These are phyloP conservation scores for Papilionanthe hybrid DNA, from an alignment of 116 monocot species.

Conservation along the genomic window DNA sequence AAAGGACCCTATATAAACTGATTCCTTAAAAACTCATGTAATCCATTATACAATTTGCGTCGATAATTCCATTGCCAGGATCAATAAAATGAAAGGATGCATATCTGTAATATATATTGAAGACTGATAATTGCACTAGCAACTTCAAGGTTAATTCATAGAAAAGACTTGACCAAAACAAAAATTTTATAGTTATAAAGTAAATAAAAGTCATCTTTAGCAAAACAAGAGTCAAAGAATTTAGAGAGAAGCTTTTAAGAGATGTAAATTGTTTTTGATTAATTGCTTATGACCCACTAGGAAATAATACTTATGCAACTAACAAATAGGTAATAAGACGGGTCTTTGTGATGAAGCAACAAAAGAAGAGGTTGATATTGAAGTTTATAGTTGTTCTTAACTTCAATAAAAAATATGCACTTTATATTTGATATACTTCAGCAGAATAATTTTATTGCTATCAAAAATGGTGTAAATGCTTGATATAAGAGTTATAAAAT, in stretches of 20 bases:
- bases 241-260: background rate
- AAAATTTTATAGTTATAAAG: background rate
- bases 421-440: too few species aligned
- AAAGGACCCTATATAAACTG: background rate
- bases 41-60: background rate
- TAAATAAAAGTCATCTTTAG: too few species aligned
- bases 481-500: too few species aligned
- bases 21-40: background rate
- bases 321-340: background rate
- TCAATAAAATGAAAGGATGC: background rate
- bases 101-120: background rate
- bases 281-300: background rate
- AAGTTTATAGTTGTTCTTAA: background rate
- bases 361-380: too few species aligned
- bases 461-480: too few species aligned
- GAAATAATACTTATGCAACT: background rate
- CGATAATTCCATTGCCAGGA: background rate
- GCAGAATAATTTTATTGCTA: too few species aligned
- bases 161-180: background rate
- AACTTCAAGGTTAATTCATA: background rate
- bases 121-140: background rate
- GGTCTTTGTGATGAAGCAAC: too few species aligned
- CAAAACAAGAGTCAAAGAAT: background rate
- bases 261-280: background rate
- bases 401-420: background rate